A percentile compares a stretch with the other conserved stretches of the same genome.
Evolutionary conservation across 2,329 filamentous ascomycete genomes (phyloP).

Genomic region (Colletotrichum paranaense): DNA sequence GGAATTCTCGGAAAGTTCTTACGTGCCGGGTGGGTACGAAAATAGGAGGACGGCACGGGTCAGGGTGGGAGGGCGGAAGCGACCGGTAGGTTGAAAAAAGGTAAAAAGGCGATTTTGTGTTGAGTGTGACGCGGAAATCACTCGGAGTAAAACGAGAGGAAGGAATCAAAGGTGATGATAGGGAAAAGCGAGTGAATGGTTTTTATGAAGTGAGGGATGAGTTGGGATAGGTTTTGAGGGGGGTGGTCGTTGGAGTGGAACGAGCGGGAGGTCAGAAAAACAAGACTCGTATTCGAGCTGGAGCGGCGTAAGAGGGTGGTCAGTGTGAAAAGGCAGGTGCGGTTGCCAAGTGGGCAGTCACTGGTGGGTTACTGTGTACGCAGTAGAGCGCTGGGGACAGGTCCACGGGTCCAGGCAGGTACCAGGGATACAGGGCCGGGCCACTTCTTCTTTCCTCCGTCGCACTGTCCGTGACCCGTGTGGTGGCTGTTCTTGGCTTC

Average conservation of each 20-base stretch:
- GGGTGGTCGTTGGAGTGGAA: conserved; percentile 8
- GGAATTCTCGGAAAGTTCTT: conserved; percentile 28
- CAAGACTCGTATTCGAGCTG: conserved; percentile 26
- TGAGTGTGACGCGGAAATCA: neutral
- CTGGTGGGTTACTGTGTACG: neutral
- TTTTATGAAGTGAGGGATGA: conserved; percentile 24
- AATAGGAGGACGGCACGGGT: conserved; percentile 9
- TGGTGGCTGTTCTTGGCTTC: conserved; percentile 24
- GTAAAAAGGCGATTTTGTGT: too few species aligned
- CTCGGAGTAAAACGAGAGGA: conserved; percentile 1
- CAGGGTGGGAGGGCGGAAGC: conserved; percentile 8
- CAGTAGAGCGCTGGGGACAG: neutral
- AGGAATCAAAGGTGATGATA: neutral
- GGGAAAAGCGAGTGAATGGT: conserved; percentile 22
- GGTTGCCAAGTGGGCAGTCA: conserved; percentile 4
- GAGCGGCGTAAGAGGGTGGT: conserved; percentile 2
- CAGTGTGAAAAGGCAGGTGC: conserved; percentile 8
- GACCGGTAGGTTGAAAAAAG: conserved; percentile 1
- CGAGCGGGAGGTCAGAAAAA: conserved; percentile 28
- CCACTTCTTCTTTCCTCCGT: neutral
- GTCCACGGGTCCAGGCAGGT: neutral
- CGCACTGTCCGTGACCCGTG: conserved; percentile 30
- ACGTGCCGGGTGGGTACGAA: conserved; percentile 18
- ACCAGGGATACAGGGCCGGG: neutral
- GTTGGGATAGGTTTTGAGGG: conserved; percentile 4